Conservation (phyloP, 2,329 filamentous ascomycete genomes). For the Pyrenochaeta sp. region DNA sequence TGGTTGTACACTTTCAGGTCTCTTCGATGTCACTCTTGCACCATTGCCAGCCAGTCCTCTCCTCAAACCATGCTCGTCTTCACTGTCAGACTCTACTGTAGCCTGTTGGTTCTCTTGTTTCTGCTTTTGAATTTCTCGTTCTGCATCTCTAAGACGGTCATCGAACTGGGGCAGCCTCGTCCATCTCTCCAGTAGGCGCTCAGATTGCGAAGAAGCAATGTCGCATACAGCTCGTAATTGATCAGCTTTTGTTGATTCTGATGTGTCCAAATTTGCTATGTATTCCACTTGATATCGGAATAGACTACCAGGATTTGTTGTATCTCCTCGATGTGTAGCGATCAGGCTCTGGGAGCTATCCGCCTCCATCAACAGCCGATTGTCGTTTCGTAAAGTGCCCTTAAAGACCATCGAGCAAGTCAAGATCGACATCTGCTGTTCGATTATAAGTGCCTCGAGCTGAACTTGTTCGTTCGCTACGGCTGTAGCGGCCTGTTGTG, state of each 20-base stretch:
- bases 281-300: slow-evolving; percentile 39
- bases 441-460: slow-evolving; percentile 48
- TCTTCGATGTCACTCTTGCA: slow-evolving; percentile 18
- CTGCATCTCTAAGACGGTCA: slow-evolving; percentile 31
- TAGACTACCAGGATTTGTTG: slow-evolving; percentile 32
- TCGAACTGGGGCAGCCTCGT: slow-evolving; percentile 44
- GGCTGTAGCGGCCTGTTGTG: slow-evolving; percentile 39
- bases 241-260: slow-evolving; percentile 25
- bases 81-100: slow-evolving; percentile 46
- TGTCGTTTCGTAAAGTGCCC: slow-evolving; percentile 15
- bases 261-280: slow-evolving; percentile 34
- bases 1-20: slow-evolving; percentile 34
- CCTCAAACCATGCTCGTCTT: slow-evolving; percentile 32
- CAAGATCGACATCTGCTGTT: slow-evolving; percentile 50
- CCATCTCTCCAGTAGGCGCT: slow-evolving; percentile 43
- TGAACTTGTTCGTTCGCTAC: slow-evolving; percentile 48
- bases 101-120: slow-evolving; percentile 41
- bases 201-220: slow-evolving; percentile 31
- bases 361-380: slow-evolving; percentile 36
- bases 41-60: slow-evolving; percentile 19
- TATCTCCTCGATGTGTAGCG: slow-evolving; percentile 5
- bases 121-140: slow-evolving; percentile 29
- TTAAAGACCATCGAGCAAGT: slow-evolving; percentile 31
- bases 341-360: slow-evolving; percentile 41
- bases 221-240: slow-evolving; percentile 35